phyloP scores from a whole-genome alignment of 176 grass and related monocot genomes.

The Bothriochloa decipiens region DNA sequence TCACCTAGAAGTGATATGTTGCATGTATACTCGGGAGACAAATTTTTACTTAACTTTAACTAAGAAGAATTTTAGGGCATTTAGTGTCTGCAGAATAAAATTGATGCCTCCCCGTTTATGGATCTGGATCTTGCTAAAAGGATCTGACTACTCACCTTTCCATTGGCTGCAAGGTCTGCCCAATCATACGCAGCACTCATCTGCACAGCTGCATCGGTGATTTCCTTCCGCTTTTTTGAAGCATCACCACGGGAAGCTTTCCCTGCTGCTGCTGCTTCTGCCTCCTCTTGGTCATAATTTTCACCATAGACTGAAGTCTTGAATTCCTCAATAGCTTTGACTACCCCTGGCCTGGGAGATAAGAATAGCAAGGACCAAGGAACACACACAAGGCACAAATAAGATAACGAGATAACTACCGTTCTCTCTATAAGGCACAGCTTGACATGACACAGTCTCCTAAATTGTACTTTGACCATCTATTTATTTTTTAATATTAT shows the following conservation, averaged over 20 bases:
- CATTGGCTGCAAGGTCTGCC: slow-evolving; percentile 79
- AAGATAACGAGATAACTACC: slow-evolving; percentile 2
- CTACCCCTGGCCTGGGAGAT: slow-evolving; percentile 62
- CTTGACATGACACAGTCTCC: too few relatives aligned
- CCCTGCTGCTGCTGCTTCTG: slow-evolving; percentile 47
- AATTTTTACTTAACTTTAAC: slow-evolving; percentile 9
- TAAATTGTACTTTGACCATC: too few relatives aligned
- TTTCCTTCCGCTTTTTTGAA: slow-evolving; percentile 80
- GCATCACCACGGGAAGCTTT: slow-evolving; percentile 47
- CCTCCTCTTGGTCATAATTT: slow-evolving; percentile 89
- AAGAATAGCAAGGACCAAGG: slow-evolving; percentile 19
- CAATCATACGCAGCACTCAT: slow-evolving; percentile 69
- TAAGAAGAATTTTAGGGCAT: slow-evolving; percentile 15
- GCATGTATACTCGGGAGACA: background rate
- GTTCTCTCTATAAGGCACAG: too few relatives aligned
- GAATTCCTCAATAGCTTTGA: slow-evolving; percentile 78
- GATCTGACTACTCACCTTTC: slow-evolving; percentile 59
- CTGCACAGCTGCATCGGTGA: slow-evolving; percentile 56
- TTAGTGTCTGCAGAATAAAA: background rate
- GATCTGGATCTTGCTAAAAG: background rate
- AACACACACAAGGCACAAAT: slow-evolving; percentile 20
- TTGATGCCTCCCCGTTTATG: background rate
- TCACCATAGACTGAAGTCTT: slow-evolving; percentile 81
- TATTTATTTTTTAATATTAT: too few relatives aligned
- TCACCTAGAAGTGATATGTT: background rate